A percentile compares a stretch with the other conserved stretches of the same genome.
Evolutionary conservation across 2,329 filamentous ascomycete genomes (phyloP).

Genomic region (Phialophora chinensis): DNA sequence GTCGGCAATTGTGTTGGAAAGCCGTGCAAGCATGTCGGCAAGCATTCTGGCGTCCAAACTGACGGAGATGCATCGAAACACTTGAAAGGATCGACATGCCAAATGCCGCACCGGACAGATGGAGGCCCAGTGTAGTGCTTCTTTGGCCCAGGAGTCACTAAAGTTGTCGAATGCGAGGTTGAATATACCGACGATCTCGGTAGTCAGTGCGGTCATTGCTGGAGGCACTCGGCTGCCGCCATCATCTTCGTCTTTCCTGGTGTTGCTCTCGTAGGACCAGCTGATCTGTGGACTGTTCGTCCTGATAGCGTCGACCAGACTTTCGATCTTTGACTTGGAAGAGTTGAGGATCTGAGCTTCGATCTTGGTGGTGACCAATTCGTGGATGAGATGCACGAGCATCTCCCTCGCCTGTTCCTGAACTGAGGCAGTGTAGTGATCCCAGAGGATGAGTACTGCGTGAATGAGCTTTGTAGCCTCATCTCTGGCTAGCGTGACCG

Average conservation of each 20-base stretch:
- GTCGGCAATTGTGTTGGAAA: constrained; percentile 97
- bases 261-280: constrained; percentile 94
- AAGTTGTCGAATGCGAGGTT: constrained; percentile 82
- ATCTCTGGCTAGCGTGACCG: constrained; percentile 77
- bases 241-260: constrained; percentile 73
- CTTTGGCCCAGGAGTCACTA: constrained; percentile 86
- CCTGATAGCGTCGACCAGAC: constrained; percentile 84
- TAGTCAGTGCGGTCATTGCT: constrained; percentile 84
- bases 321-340: constrained; percentile 78
- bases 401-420: constrained; percentile 97
- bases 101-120: constrained; percentile 94
- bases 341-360: constrained; percentile 72
- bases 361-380: constrained; percentile 80
- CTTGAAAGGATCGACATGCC: constrained; percentile 95
- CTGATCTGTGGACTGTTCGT: constrained; percentile 82
- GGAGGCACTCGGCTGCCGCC: constrained; percentile 80
- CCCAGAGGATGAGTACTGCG: constrained; percentile 92
- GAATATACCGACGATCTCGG: constrained; percentile 83
- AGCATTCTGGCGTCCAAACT: constrained; percentile 92
- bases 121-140: constrained; percentile 93
- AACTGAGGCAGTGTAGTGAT: constrained; percentile 92
- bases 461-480: constrained; percentile 86
- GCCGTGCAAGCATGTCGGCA: constrained; percentile 90
- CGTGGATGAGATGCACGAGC: constrained; percentile 96
- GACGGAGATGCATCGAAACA: constrained; percentile 92